Conservation (phyloP, 768 basidiomycete species). For the Tephrocybe sp. region DNA sequence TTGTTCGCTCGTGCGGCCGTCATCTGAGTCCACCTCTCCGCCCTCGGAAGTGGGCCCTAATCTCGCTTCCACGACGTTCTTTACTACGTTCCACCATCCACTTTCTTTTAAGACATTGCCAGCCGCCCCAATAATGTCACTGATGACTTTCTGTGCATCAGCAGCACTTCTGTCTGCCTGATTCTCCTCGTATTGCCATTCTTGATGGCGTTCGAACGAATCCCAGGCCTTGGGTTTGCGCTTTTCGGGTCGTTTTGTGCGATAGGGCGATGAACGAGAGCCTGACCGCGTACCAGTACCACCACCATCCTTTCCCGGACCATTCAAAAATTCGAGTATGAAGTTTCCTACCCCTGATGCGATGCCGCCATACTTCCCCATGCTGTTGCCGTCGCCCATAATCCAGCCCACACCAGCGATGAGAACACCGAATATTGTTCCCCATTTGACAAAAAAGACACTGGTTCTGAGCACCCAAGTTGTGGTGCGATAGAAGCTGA, state of each 20-base stretch:
- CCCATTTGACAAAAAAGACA: constrained; percentile 81
- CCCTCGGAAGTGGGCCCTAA: neutral
- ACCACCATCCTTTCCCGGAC: constrained; percentile 28
- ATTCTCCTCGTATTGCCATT: constrained; percentile 53
- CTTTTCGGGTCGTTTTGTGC: constrained; percentile 15
- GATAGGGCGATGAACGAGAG: constrained; percentile 21
- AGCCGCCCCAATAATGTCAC: constrained; percentile 37
- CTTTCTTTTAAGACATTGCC: constrained; percentile 23
- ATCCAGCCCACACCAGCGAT: constrained; percentile 59
- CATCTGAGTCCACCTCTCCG: constrained; percentile 2
- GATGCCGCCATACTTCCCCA: constrained; percentile 37
- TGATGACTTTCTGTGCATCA: constrained; percentile 47
- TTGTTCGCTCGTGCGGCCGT: constrained; percentile 14
- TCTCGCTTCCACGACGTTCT: constrained; percentile 16
- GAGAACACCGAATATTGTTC: constrained; percentile 52
- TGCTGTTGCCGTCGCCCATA: constrained; percentile 38
- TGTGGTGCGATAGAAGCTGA: constrained; percentile 78
- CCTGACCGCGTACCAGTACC: constrained; percentile 25
- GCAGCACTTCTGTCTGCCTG: constrained; percentile 21
- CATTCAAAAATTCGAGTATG: constrained; percentile 43
- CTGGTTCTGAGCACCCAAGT: constrained; percentile 68
- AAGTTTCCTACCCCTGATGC: constrained; percentile 39
- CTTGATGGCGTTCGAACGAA: constrained; percentile 57
- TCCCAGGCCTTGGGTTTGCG: constrained; percentile 57
- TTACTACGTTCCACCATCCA: constrained; percentile 33